These are phyloP conservation scores for Stenocarpella maydis DNA, from an alignment of 2,329 filamentous ascomycete genomes.

Conservation along the genomic window DNA sequence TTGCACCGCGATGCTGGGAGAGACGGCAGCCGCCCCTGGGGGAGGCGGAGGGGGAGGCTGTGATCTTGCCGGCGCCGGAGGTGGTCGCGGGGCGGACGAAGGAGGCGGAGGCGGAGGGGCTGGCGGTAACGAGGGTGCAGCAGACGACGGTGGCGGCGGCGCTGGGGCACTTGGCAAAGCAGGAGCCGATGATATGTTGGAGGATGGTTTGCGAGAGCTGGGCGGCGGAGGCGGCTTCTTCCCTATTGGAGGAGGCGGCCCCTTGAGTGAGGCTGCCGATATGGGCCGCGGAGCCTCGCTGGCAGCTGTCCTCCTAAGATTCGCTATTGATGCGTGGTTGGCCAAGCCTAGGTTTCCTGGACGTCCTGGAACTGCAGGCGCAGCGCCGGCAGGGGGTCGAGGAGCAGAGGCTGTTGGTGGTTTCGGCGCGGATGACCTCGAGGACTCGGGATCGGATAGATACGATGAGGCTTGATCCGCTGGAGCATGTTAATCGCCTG, in stretches of 20 bases:
- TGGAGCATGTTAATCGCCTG: conserved; percentile 42
- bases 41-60: conserved; percentile 43
- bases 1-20: conserved; percentile 50
- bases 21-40: conserved; percentile 35
- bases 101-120: conserved; percentile 56
- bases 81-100: conserved; percentile 51
- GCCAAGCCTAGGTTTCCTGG: conserved; percentile 59
- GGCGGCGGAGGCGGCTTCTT: conserved; percentile 77
- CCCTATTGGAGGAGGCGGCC: conserved; percentile 79
- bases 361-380: conserved; percentile 66
- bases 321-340: conserved; percentile 63
- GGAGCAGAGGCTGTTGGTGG: conserved; percentile 63
- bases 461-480: conserved; percentile 77
- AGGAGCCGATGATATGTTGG: conserved; percentile 47
- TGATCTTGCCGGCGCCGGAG: conserved; percentile 46
- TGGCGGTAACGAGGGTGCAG: conserved; percentile 51
- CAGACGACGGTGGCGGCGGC: conserved; percentile 50
- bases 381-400: conserved; percentile 65
- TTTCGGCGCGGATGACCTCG: conserved; percentile 58
- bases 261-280: conserved; percentile 67
- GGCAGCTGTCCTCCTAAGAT: conserved; percentile 65
- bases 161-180: conserved; percentile 44
- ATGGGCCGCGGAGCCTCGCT: conserved; percentile 62
- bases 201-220: conserved; percentile 65
- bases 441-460: conserved; percentile 80